phyloP scores from a whole-genome alignment of 306 rosid species.

The Morella rubra region DNA sequence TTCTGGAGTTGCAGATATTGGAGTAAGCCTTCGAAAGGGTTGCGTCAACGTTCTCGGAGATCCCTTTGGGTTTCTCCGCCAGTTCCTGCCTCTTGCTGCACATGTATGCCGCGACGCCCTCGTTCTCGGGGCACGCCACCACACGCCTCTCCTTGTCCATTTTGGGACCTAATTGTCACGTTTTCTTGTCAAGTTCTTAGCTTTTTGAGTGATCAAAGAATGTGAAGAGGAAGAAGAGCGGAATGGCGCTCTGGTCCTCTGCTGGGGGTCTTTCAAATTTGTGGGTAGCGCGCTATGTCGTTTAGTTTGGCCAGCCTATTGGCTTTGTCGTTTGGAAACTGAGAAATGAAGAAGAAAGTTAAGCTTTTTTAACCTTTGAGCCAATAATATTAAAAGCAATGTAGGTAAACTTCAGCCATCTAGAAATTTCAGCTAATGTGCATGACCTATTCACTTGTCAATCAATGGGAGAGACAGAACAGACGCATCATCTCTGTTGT shows the following conservation, averaged over 20 bases:
- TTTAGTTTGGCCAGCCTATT: neutral
- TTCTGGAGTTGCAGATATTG: slow-evolving; percentile 65
- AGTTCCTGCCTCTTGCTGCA: slow-evolving; percentile 66
- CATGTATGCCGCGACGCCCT: slow-evolving; percentile 58
- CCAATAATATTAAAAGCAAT: too few relatives aligned
- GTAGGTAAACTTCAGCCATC: too few relatives aligned
- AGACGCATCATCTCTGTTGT: too few relatives aligned
- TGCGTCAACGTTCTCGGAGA: slow-evolving; percentile 64
- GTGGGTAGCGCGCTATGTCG: neutral
- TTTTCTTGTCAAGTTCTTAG: neutral
- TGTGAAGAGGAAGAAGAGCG: neutral
- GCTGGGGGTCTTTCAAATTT: neutral
- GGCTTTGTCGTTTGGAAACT: too few relatives aligned
- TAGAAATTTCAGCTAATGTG: too few relatives aligned
- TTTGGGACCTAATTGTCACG: neutral
- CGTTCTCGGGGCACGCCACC: slow-evolving; percentile 62
- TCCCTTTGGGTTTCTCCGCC: slow-evolving; percentile 66
- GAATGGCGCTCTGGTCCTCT: slow-evolving; percentile 12
- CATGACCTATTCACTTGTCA: too few relatives aligned
- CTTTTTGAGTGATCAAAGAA: neutral
- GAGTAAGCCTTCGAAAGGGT: slow-evolving; percentile 75
- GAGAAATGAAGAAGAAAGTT: too few relatives aligned
- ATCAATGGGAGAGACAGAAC: too few relatives aligned
- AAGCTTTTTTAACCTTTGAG: too few relatives aligned
- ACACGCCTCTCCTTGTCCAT: slow-evolving; percentile 53